Evolutionary conservation across 108 stramenopile species (phyloP), one percentile per base, ranked within the genome.

Genomic region (Asterionellopsis glacialis): DNA sequence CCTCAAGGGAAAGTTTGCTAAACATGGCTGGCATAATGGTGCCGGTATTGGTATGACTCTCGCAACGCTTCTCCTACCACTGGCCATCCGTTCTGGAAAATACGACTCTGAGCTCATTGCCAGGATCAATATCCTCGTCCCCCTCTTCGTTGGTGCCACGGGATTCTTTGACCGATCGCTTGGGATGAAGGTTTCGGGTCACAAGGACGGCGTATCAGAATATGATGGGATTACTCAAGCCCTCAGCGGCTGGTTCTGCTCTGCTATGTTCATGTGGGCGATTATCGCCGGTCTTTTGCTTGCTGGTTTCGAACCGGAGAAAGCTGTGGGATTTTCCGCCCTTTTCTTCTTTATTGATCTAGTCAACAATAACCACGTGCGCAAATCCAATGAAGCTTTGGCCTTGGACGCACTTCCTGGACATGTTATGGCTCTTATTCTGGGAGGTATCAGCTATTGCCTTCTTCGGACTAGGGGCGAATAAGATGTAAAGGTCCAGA

Each of bases 331-430:
- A 26, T 53, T 13, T 26, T 11, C 52, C 23, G 15, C 52, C 25
- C 13, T 15, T 15, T 11, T 15, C 25, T 53, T 53, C 15, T 15
- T 53, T 26, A 13, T 53, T 26, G 52, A 11, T 15, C 11, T 53
- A 13, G 52, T 53, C 13, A 15, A 53, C 15, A 15, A 11, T 15
- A 24, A 53, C 13, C 15, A 53, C 25, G 25, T 53, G 21, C 52
- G 52, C 52, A 53, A 53, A 15, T 15, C 11, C 12, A 53, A 53
- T 26, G 52, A 53, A 14, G 12, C 43, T 13, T 44, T 44, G 43
- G 14, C 11, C 43, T 14, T 44, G n/a, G n/a, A n/a, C n/a, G n/a
- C n/a, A n/a, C n/a, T n/a, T n/a, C n/a, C n/a, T n/a, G n/a, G n/a
- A n/a, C n/a, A n/a, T n/a, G n/a, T n/a, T n/a, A n/a, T n/a, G n/a